Evolutionary conservation across 805 yeast genomes (phyloP).

Genomic region (Metschnikowia kofuensis): DNA sequence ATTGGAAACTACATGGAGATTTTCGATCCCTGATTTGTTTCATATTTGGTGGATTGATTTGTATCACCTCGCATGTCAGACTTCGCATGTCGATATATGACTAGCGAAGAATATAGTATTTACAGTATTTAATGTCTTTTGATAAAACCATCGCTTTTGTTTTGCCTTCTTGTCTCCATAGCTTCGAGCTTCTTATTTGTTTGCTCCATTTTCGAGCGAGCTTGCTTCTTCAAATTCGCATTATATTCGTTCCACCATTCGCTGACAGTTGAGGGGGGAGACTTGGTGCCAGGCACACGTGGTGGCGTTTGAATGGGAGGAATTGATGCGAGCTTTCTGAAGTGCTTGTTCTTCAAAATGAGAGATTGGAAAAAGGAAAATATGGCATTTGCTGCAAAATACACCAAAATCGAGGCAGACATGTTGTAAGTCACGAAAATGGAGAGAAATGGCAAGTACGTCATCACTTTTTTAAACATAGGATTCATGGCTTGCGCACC

Average conservation of each 20-base stretch:
- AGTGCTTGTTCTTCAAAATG: conserved; percentile 53
- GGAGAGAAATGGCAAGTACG: conserved; percentile 73
- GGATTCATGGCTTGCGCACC: conserved; percentile 71
- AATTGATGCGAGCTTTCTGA: conserved; percentile 57
- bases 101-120: background rate
- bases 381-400: conserved; percentile 78
- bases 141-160: conserved; percentile 31
- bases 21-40: conserved; percentile 4
- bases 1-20: conserved; percentile 40
- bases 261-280: conserved; percentile 30
- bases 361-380: conserved; percentile 72
- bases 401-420: conserved; percentile 81
- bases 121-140: conserved; percentile 33
- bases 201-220: conserved; percentile 32
- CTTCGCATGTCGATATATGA: background rate
- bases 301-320: conserved; percentile 62
- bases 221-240: conserved; percentile 29
- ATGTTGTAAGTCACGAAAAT: conserved; percentile 86
- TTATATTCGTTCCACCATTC: conserved; percentile 38
- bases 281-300: conserved; percentile 25
- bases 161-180: conserved; percentile 32
- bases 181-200: conserved; percentile 38
- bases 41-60: background rate
- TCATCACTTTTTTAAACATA: conserved; percentile 59
- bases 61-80: no score